Evolutionary conservation across 331 rosid genomes (phyloP), one percentile per base, ranked within the genome.

Genomic region (Quercus lobata): DNA sequence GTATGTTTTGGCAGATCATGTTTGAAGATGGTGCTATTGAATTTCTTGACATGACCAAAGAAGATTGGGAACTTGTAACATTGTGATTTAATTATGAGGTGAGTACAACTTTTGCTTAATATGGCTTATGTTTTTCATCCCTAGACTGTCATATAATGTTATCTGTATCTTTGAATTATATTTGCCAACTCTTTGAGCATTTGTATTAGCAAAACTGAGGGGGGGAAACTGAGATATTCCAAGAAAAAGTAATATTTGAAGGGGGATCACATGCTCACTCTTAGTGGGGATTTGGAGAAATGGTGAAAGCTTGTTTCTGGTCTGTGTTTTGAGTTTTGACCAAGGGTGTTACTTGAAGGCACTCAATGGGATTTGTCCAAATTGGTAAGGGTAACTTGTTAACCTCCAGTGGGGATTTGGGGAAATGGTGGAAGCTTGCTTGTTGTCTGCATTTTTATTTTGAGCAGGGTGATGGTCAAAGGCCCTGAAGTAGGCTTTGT

Each of bases 11-110:
- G 84, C 91, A 95, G 97, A 83, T 92, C 85, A 77, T 91, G 97
- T 90, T 91, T 86, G 97, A 92, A 81, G 92, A 87, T 69, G 97
- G 97, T 24, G 55, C 65, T 71, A 71, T 81, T 69, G 91, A 89
- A 82, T 81, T 85, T 85, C 76, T 77, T 76, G 97, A 95, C 84
- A 83, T 92, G 94, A 86, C 97, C 46, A 89, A 92, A 83, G 94
- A 86, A 84, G 94, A 94, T 8, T 94, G 96, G 97, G 97, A 90
- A 79, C 76, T 87, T 71, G 86, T 85, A 74, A 84, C 85, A 68
- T 83, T 78, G 82, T 91, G 86, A 84, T 74, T 79, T 85, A 56
- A 69, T 82, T 76, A 60, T 65, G 25, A 71, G 44, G 81, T 78
- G 73, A 66, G 77, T 66, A 57, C 44, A 83, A 79, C 80, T 61